Base-by-base conservation (phyloP, 2,329 filamentous ascomycete species). In the Fusarium succisae region DNA sequence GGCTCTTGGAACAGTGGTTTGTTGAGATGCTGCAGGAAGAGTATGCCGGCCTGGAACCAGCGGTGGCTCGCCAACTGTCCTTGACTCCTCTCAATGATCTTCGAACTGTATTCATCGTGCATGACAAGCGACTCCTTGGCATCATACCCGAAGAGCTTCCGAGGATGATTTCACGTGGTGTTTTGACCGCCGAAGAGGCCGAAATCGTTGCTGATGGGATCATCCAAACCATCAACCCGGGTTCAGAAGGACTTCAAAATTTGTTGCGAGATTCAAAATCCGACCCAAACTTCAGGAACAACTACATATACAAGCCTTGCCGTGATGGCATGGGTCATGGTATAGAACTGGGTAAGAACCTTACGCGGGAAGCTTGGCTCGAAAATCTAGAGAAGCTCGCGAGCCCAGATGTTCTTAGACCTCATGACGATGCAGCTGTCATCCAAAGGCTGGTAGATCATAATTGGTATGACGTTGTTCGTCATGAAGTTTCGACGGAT, bases 81-180 rank as follows among this genome's bases (percentile, higher is more conserved):
- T 22, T 69, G 1, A 56, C 70, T 5, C 65, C 70, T 13, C 60
- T 66, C 14, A 73, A 73, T 20, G 70, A 73, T 15, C 64, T 58
- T 5, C 69, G 70, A 8, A 73, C 70, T 24, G 54, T 73, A 4
- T 73, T 73, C 10, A 64, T 73, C 10, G 70, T 73, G 17, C 70
- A 73, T 13, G 70, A 73, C 17, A 73, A 73, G 24, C 35, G 70
- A 22, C 60, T 73, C 2, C 41, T 73, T 0, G 70, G 69, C 5
- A 73, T 73, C 13, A 43, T 73, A 30, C 70, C 70, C 1, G 50
- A 69, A n/a, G 70, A 73, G 9, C 65, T 73, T 28, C 65, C 70
- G 2, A 57, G 28, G 1, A 66, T 73, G 69, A 37, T 73, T 5
- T 30, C 37, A 2, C 56, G 70, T 2, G 65, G 65, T 5, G 28